phyloP scores from a whole-genome alignment of 2,329 filamentous ascomycete species.

The Eurotiales sp. region DNA sequence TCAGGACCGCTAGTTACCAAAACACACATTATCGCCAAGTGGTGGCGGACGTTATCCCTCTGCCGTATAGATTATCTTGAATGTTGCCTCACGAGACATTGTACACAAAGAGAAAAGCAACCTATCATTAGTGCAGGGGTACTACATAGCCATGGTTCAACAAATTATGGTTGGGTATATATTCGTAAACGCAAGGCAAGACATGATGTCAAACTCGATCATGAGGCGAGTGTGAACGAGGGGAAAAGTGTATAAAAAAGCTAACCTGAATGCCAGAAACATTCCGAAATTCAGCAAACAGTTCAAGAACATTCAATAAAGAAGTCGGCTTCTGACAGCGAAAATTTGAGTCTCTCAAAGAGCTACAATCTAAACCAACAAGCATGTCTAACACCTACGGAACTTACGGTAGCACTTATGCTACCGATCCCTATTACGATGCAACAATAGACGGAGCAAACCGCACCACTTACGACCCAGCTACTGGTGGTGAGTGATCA shows the following conservation, averaged over 20 bases:
- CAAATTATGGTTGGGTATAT: background rate
- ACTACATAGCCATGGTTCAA: background rate
- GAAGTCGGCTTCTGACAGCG: too few relatives aligned
- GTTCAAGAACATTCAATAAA: background rate
- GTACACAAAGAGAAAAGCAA: background rate
- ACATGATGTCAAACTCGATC: conserved; percentile 16
- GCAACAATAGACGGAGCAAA: conserved; percentile 13
- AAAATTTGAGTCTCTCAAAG: background rate
- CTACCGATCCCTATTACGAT: conserved; percentile 9
- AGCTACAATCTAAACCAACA: background rate
- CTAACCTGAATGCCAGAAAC: background rate
- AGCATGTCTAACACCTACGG: conserved; percentile 7
- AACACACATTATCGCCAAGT: too few relatives aligned
- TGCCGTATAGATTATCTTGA: too few relatives aligned
- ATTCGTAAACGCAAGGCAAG: conserved; percentile 6
- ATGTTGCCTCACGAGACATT: too few relatives aligned
- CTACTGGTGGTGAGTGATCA: too few relatives aligned
- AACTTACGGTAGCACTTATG: background rate
- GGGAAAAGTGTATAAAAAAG: conserved; percentile 8
- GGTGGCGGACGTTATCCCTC: too few relatives aligned
- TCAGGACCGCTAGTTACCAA: too few relatives aligned
- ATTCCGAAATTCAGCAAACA: conserved; percentile 4
- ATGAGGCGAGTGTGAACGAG: conserved; percentile 5
- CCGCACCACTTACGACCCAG: conserved; percentile 18
- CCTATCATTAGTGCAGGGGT: background rate